Conservation (phyloP, 129 eudicot species). For the Arctium lappa region DNA sequence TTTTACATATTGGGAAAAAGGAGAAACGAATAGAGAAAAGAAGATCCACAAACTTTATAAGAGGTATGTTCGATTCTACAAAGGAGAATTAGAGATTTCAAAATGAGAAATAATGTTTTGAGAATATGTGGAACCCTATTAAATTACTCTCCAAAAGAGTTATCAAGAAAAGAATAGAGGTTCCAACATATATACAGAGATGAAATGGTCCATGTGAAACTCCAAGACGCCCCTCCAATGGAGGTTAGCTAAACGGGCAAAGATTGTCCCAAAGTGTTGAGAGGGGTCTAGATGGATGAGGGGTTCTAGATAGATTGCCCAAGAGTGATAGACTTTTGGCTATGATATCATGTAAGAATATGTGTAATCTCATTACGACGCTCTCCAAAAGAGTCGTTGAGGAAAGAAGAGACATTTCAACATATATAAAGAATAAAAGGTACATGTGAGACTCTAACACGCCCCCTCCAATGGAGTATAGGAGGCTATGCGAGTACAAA, state of each 20-base stretch:
- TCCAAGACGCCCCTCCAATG: neutral
- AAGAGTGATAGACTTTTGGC: too few species aligned
- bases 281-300: neutral
- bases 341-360: neutral
- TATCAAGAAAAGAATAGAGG: neutral
- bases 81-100: neutral
- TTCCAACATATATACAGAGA: neutral
- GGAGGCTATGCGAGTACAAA: neutral
- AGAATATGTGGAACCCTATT: neutral
- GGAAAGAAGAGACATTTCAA: neutral
- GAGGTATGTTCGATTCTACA: neutral
- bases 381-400: too few species aligned
- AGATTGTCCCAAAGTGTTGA: neutral
- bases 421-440: too few species aligned
- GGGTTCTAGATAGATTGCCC: neutral
- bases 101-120: neutral
- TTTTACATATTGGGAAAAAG: neutral
- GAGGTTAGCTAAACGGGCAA: neutral
- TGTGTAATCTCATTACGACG: too few species aligned
- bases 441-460: too few species aligned
- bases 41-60: too few species aligned
- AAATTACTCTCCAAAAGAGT: neutral
- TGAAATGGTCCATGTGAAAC: neutral
- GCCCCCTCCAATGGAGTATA: neutral
- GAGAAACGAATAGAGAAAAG: neutral